Evolutionary conservation across 495 filamentous ascomycete species (phyloP), one percentile per base, ranked within the genome.

Genomic region (Opeltia flavorubescens): DNA sequence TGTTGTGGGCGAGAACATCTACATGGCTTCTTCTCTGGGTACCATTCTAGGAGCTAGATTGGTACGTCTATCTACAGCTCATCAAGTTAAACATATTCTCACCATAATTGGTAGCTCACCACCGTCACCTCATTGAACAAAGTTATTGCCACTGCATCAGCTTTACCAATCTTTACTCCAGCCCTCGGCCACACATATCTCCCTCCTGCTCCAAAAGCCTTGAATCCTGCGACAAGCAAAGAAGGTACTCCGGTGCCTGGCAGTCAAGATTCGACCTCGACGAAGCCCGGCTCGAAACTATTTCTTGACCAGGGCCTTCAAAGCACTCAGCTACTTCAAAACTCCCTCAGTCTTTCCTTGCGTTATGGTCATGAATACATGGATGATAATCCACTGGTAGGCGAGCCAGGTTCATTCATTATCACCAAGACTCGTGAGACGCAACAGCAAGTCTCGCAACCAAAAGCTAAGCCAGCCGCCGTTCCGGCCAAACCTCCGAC

Each of bases 311-410:
- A 63, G 11, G 59, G 51, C n/a, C 54, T 59, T 33, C 63, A 68
- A 30, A 69, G 70, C 40, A 66, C 66, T 1, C 74, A 76, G 12
- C 70, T 79, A 30, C 64, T 88, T 4, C 76, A 78, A 44, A 80
- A 91, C 48, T 73, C 80, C 0, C 75, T 86, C 41, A 66, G 67
- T 43, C 67, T 91, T 23, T 66, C 80, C 39, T 61, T 79, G 13
- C 70, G 71, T 29, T 80, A 78, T 47, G 76, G 74, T 21, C 75
- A 81, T 40, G 89, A 96, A 44, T 94, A 77, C 62, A 87, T 91
- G 77, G 87, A 98, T 62, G 87, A 94, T 59, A 91, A 81, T 53
- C 86, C 87, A 2, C 74, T 94, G 40, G 77, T 82, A 1, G 89
- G 89, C 38, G 80, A 84, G 54, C 89, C 89, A 0, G 88, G 89